A percentile compares a stretch with the other conserved stretches of the same genome.
phyloP scores from a whole-genome alignment of 371 early-diverging fungal species.

The Batrachochytrium dendrobatidis region DNA sequence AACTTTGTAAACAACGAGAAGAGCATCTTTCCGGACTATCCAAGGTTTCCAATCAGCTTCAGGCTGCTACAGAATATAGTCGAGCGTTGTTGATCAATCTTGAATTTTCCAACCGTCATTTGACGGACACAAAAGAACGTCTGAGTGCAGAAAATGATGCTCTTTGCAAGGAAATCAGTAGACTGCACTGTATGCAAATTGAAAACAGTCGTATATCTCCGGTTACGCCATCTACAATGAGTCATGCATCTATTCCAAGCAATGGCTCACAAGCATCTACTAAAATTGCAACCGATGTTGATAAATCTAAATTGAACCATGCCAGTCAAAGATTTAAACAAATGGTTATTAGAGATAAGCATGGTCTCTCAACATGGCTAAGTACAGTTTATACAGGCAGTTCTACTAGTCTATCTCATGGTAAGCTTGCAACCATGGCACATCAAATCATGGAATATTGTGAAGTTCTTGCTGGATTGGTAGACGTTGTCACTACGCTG shows the following conservation, averaged over 20 bases:
- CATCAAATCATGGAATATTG: not conserved
- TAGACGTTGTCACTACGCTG: constrained; percentile 1
- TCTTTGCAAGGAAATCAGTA: not conserved
- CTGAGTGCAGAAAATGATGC: not conserved
- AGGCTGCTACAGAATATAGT: not conserved
- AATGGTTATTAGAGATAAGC: not conserved
- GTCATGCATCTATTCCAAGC: no score
- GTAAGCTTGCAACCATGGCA: not conserved
- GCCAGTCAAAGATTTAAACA: no score
- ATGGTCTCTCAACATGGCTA: not conserved
- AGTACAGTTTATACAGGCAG: no score
- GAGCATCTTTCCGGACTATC: not conserved
- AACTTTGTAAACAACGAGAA: not conserved
- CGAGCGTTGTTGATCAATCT: not conserved
- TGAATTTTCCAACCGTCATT: not conserved
- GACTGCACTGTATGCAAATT: no score
- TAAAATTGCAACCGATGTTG: no score
- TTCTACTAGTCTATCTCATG: not conserved
- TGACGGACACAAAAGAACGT: not conserved
- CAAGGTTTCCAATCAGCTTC: not conserved
- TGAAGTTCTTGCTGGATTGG: not conserved
- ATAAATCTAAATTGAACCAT: no score
- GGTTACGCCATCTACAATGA: no score
- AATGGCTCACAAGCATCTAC: no score
- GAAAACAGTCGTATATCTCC: no score